A percentile compares a stretch with the other conserved stretches of the same genome.
These are phyloP conservation scores for Prunella vulgaris DNA, from an alignment of 257 asterid species.

Conservation along the genomic window DNA sequence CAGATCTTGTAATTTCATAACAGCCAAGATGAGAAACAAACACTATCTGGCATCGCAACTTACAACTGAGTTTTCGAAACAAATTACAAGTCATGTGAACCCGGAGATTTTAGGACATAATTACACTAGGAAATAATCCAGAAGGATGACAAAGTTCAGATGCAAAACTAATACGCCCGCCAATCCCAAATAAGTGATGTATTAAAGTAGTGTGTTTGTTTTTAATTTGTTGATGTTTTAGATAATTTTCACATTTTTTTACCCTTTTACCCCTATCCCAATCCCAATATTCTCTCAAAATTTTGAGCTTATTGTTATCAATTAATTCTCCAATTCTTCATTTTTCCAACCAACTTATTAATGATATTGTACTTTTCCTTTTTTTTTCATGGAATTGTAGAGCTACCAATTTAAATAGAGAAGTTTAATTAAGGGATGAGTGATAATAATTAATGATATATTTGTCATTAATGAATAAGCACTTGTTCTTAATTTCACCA, in stretches of 20 bases:
- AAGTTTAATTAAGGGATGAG: background rate
- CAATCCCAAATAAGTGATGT: background rate
- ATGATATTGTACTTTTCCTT: too few relatives aligned
- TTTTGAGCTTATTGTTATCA: background rate
- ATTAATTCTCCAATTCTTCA: background rate
- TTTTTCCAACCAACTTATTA: background rate
- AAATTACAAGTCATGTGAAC: background rate
- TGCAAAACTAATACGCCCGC: background rate
- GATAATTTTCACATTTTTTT: background rate
- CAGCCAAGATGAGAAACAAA: conserved; percentile 4
- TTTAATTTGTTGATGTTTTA: background rate
- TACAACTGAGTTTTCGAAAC: conserved; percentile 6
- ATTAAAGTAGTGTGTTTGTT: background rate
- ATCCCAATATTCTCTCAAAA: background rate
- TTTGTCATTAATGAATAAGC: background rate
- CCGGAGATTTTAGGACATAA: background rate
- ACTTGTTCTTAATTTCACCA: background rate
- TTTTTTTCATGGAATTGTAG: background rate
- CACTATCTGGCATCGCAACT: conserved; percentile 10
- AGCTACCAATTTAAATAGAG: background rate
- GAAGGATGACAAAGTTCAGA: conserved; percentile 1
- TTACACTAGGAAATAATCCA: background rate
- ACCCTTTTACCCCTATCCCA: background rate
- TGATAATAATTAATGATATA: too few relatives aligned
- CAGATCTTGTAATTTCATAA: conserved; percentile 24